A percentile compares a stretch with the other conserved stretches of the same genome.
Conservation (phyloP, 225 moss, liverwort and hornwort genomes). For the Pseudoscleropodium purum region DNA sequence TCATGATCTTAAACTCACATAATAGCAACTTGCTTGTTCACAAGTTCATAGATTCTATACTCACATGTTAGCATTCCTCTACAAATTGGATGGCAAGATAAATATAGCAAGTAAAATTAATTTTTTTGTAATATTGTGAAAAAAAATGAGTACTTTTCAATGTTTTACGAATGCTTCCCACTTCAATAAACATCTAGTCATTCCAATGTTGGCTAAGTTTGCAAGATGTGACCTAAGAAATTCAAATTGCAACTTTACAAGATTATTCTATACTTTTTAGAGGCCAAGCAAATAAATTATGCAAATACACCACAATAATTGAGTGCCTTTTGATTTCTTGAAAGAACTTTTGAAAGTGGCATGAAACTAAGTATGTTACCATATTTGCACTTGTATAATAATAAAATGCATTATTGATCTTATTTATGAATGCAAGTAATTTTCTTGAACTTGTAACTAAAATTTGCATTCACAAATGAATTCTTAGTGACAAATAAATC, state of each 20-base stretch:
- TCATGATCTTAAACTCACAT: too few relatives aligned
- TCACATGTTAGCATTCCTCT: background rate
- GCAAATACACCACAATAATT: background rate
- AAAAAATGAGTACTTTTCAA: background rate
- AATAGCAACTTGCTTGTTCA: too few relatives aligned
- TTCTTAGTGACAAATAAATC: background rate
- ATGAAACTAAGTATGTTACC: accelerated
- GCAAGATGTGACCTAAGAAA: background rate
- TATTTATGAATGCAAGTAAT: background rate
- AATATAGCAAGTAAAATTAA: background rate
- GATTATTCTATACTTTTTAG: accelerated
- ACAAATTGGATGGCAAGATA: background rate
- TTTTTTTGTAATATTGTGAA: background rate
- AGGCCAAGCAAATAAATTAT: background rate
- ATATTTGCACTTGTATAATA: background rate
- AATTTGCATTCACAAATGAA: background rate
- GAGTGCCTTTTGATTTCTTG: background rate
- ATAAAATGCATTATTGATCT: background rate
- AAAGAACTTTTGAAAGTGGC: background rate
- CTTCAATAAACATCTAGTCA: background rate
- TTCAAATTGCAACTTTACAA: background rate
- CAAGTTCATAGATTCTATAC: too few relatives aligned
- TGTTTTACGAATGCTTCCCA: background rate
- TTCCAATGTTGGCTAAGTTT: background rate
- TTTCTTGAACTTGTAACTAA: background rate